These are phyloP conservation scores for Helotiales sp. DNA, from an alignment of 2,329 filamentous ascomycete genomes.

Conservation along the genomic window DNA sequence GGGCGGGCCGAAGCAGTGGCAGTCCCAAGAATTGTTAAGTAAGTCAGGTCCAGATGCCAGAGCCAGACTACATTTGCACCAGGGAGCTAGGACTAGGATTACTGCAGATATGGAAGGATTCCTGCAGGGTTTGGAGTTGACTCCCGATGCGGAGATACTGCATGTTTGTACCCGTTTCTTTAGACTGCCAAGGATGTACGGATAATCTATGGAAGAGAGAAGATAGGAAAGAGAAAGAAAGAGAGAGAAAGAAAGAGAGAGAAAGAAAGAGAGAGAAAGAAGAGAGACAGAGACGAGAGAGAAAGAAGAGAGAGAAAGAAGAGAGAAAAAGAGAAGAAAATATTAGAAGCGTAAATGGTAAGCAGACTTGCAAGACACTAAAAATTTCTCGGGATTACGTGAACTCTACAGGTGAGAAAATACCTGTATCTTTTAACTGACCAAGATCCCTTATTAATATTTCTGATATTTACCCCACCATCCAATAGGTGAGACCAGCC, in stretches of 20 bases:
- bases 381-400: background rate
- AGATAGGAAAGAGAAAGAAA: background rate
- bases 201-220: background rate
- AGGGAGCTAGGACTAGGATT: background rate
- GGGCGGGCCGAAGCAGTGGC: slow-evolving; percentile 22
- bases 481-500: background rate
- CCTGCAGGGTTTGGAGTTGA: background rate
- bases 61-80: background rate
- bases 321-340: background rate
- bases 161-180: background rate
- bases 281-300: background rate
- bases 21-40: background rate
- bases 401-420: background rate
- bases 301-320: background rate
- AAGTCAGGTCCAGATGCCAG: background rate
- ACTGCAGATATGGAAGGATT: background rate
- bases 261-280: background rate
- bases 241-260: background rate
- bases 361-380: background rate
- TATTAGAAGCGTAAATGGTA: no score
- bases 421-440: background rate
- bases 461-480: background rate
- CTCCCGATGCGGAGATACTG: background rate
- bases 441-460: background rate
- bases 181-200: background rate